Percentiles rank a stretch among this genome's conserved stretches.
Conservation (phyloP, 169 alveolate genomes). For the Eimeria falciformis region DNA sequence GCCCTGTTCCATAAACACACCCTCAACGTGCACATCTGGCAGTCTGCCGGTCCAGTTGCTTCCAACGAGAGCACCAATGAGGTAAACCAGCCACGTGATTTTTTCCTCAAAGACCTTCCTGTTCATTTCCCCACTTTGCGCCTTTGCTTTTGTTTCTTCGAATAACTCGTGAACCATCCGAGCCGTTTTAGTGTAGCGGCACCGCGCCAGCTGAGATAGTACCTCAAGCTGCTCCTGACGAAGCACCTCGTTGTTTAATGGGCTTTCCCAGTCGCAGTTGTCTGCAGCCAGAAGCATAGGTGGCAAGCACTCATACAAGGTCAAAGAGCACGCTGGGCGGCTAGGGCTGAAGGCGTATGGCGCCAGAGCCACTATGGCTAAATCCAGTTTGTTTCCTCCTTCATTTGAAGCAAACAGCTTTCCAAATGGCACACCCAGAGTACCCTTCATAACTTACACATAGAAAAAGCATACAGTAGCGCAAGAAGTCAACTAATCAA, state of each 20-base stretch:
- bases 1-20: no score
- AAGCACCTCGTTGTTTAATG: constrained; percentile 84
- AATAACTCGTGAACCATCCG: constrained; percentile 78
- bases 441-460: no score
- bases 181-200: constrained; percentile 81
- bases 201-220: constrained; percentile 86
- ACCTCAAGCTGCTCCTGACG: constrained; percentile 89
- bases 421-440: no score
- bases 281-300: constrained; percentile 54
- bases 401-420: no score
- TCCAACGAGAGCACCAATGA: constrained; percentile 85
- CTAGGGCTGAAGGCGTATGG: neutral
- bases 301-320: neutral
- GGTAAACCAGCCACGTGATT: constrained; percentile 86
- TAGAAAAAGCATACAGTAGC: no score
- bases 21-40: constrained; percentile 71
- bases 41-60: constrained; percentile 79
- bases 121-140: constrained; percentile 79
- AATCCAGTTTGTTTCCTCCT: no score
- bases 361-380: no score
- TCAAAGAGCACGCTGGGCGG: neutral
- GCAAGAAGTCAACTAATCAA: no score
- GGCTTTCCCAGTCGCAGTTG: constrained; percentile 82
- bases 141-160: constrained; percentile 79
- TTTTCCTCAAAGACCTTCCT: constrained; percentile 82